Evolutionary conservation across 2,329 filamentous ascomycete species (phyloP).

Genomic region (Esteya vermicola): DNA sequence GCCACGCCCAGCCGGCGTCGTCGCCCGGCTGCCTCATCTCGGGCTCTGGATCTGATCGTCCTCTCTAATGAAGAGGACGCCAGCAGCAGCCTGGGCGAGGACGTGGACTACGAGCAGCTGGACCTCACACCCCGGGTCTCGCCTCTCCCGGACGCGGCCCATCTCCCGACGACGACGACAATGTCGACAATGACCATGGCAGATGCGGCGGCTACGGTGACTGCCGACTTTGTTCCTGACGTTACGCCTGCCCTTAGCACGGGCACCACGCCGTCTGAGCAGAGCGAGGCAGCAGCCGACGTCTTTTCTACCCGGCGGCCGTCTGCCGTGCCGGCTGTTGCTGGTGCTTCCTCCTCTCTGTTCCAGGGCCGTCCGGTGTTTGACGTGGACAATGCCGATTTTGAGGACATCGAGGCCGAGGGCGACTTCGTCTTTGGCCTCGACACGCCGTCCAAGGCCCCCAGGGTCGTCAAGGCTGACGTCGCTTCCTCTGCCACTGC

Average conservation of each 20-base stretch:
- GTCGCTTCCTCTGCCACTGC: too few relatives aligned
- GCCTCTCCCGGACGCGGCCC: slow-evolving; percentile 10
- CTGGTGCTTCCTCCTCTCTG: too few relatives aligned
- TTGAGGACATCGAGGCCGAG: too few relatives aligned
- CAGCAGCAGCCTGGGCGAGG: slow-evolving; percentile 10
- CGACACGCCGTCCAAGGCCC: too few relatives aligned
- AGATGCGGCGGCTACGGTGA: neutral
- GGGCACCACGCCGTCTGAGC: slow-evolving; percentile 7
- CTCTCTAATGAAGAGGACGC: slow-evolving; percentile 12
- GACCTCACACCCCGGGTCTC: slow-evolving; percentile 12
- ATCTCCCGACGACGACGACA: neutral
- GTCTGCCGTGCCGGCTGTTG: too few relatives aligned
- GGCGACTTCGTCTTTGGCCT: too few relatives aligned
- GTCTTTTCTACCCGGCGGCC: too few relatives aligned
- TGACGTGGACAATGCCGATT: too few relatives aligned
- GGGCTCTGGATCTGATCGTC: too few relatives aligned
- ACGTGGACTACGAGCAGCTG: slow-evolving; percentile 17
- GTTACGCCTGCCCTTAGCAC: slow-evolving; percentile 6
- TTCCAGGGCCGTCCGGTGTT: too few relatives aligned
- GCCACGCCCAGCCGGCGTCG: neutral
- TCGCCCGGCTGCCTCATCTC: neutral
- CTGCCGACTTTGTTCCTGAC: neutral
- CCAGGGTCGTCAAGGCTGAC: too few relatives aligned
- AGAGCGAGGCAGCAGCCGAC: too few relatives aligned
- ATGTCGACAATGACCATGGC: neutral